Percentiles rank a stretch among this genome's conserved stretches.
phyloP scores from a whole-genome alignment of 352 stramenopile genomes.

The Plasmopara muralis region DNA sequence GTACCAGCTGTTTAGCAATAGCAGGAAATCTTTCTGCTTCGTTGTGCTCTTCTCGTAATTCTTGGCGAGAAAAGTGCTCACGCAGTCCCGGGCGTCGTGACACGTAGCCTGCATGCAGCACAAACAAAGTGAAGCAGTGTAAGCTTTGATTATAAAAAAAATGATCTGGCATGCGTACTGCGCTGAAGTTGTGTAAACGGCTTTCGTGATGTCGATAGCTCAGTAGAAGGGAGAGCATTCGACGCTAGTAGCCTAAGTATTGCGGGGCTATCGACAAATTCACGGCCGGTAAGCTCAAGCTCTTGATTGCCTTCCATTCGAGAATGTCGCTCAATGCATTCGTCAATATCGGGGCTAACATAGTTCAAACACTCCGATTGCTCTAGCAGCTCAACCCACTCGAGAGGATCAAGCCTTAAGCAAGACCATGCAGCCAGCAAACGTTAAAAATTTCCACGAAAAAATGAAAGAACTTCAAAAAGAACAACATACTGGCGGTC shows the following conservation, averaged over 20 bases:
- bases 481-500: slow-evolving; percentile 17
- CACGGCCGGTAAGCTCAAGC: slow-evolving; percentile 47
- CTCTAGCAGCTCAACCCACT: slow-evolving; percentile 59
- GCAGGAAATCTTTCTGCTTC: slow-evolving; percentile 17
- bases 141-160: background rate
- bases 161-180: slow-evolving; percentile 1
- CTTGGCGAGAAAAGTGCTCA: slow-evolving; percentile 20
- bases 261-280: slow-evolving; percentile 55
- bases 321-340: slow-evolving; percentile 30
- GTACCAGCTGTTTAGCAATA: slow-evolving; percentile 3
- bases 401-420: slow-evolving; percentile 21
- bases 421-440: background rate
- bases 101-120: slow-evolving; percentile 8
- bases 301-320: slow-evolving; percentile 50
- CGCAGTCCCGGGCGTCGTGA: slow-evolving; percentile 27
- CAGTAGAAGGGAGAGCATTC: slow-evolving; percentile 12
- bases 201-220: slow-evolving; percentile 10
- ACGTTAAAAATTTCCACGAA: background rate
- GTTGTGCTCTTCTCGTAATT: slow-evolving; percentile 10
- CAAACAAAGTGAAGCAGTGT: slow-evolving; percentile 1
- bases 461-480: background rate
- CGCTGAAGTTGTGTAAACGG: slow-evolving; percentile 13
- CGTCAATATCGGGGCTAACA: slow-evolving; percentile 56
- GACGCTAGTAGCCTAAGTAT: slow-evolving; percentile 26
- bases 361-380: slow-evolving; percentile 44